These are phyloP conservation scores for Plantago rigida DNA, from an alignment of 305 asterid genomes.

Conservation along the genomic window DNA sequence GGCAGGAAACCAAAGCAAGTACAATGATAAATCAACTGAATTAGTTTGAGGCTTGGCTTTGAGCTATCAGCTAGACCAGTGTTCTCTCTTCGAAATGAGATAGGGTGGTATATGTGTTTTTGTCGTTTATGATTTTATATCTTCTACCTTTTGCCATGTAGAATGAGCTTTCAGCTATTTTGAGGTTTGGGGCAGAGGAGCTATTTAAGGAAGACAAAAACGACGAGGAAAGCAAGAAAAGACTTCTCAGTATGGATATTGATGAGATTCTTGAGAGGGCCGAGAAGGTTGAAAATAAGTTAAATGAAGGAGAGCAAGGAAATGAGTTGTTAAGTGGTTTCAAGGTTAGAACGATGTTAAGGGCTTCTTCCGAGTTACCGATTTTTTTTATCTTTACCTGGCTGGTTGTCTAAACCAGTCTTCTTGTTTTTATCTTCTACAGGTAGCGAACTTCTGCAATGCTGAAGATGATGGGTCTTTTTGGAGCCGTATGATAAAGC, in stretches of 20 bases:
- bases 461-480: constrained; percentile 96
- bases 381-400: constrained; percentile 6
- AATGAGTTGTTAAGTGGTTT: constrained; percentile 81
- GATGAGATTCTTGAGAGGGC: constrained; percentile 99
- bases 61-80: not conserved
- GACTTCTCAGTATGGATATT: constrained; percentile 88
- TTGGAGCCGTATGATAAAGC: constrained; percentile 99
- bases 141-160: constrained; percentile 31
- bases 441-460: constrained; percentile 94
- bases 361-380: not conserved
- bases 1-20: too few species aligned
- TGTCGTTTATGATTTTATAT: not conserved
- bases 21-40: too few species aligned
- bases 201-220: constrained; percentile 84
- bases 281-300: constrained; percentile 93
- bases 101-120: constrained; percentile 6
- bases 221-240: constrained; percentile 92
- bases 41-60: not conserved
- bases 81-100: not conserved
- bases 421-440: constrained; percentile 24
- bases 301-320: constrained; percentile 63
- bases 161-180: constrained; percentile 97
- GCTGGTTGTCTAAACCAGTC: constrained; percentile 15
- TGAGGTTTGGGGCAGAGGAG: constrained; percentile 99
- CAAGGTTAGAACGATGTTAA: constrained; percentile 45